Base-by-base conservation (phyloP, 257 asterid species). In the Solanum arcanum region DNA sequence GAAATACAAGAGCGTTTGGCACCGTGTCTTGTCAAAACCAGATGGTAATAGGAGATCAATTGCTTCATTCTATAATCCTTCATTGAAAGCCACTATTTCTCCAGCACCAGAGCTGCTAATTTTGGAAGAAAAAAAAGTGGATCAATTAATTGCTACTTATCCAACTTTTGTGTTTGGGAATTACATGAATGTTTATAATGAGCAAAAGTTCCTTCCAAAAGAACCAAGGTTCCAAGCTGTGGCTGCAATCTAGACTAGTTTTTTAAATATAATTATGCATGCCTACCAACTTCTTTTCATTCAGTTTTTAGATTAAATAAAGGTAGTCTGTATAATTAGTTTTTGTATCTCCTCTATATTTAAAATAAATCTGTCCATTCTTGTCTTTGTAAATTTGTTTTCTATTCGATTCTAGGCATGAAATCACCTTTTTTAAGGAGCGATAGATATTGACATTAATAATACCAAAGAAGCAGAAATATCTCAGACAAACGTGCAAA, bases 201-300 rank as follows among this genome's bases (percentile, higher is more conserved):
- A 92, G 13, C 98, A 94, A 83, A 96, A 94, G 90, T 96, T 93
- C 82, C 88, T 92, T 87, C 95, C 98, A 56, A 96, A 96, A 84
- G 98, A 96, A 86, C 98, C 97, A 78, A 94, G 98, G 73, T 96
- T 96, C 64, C 88, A 88, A 82, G 98, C 98, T 84, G 95, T 96
- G 68, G 91, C 87, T 84, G 92, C 95, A 42, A 84, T 86, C 69
- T 95, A 87, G 88, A 66, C 31, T 62, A 62, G 31, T 62, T 25
- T 5, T 4, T 2, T 23, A 62, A 47, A 62, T 62, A 56, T 56
- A 18, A 18, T 56, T n/a, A n/a, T 62, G 70, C 31, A 62, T 62
- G 31, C 15, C 31, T n/a, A n/a, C 70, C 15, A 62, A 0, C 31
- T 62, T 62, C 74, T 27, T 68, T 68, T 68, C 37, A 27, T 12